Evolutionary conservation across 2,329 filamentous ascomycete genomes (phyloP).

Genomic region (Hymenoscyphus occultus): DNA sequence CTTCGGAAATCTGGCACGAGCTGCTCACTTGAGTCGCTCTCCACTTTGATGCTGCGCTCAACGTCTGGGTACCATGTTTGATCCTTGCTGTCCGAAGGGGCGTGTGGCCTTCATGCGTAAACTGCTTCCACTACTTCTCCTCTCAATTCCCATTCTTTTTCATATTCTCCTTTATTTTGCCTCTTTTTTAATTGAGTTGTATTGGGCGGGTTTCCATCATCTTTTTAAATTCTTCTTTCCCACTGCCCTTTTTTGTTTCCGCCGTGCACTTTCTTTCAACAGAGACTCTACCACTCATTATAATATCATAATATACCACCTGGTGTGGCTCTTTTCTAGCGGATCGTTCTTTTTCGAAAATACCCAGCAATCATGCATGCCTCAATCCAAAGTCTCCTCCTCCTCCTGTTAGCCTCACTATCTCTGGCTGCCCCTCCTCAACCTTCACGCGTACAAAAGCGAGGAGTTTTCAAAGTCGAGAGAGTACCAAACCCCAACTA

Average conservation of each 20-base stretch:
- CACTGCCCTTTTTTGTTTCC: constrained; percentile 12
- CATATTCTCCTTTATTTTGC: constrained; percentile 17
- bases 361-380: constrained; percentile 33
- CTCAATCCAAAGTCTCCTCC: constrained; percentile 37
- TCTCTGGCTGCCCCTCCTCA: constrained; percentile 47
- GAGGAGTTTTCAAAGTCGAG: constrained; percentile 35
- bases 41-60: constrained; percentile 31
- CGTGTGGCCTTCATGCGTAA: constrained; percentile 29
- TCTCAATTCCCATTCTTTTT: constrained; percentile 18
- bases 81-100: constrained; percentile 26
- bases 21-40: constrained; percentile 23
- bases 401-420: constrained; percentile 47
- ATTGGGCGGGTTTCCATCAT: constrained; percentile 29
- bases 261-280: constrained; percentile 17
- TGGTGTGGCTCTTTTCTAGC: constrained; percentile 33
- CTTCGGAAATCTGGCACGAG: constrained; percentile 13
- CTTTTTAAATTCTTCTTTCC: constrained; percentile 18
- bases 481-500: constrained; percentile 44
- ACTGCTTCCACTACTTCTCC: constrained; percentile 16
- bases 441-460: constrained; percentile 38
- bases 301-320: constrained; percentile 28
- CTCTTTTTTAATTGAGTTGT: constrained; percentile 22
- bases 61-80: constrained; percentile 33
- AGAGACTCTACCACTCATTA: constrained; percentile 22
- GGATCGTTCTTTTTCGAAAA: constrained; percentile 5